Evolutionary conservation across 2,329 filamentous ascomycete species (phyloP).

Genomic region (Furcasterigmium furcatum): DNA sequence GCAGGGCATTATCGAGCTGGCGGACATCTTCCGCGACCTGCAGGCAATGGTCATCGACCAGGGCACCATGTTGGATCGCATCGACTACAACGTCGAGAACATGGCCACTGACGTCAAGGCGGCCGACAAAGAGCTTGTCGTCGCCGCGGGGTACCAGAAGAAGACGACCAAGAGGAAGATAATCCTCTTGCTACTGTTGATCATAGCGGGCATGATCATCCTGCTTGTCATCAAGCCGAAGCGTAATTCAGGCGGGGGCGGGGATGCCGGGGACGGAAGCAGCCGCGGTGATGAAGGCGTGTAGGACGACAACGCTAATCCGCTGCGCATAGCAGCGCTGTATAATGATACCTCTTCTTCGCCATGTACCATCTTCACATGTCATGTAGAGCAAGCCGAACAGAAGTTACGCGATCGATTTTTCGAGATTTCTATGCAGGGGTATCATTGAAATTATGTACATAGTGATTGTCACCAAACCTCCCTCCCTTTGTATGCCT

Average conservation of each 20-base stretch:
- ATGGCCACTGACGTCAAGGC: slow-evolving; percentile 93
- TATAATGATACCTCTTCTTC: background rate
- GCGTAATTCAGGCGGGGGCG: slow-evolving; percentile 23
- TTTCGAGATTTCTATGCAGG: too few species aligned
- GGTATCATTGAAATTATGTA: too few species aligned
- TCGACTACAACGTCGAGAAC: slow-evolving; percentile 96
- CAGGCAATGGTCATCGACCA: slow-evolving; percentile 95
- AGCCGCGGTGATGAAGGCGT: slow-evolving; percentile 1
- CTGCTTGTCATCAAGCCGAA: slow-evolving; percentile 79
- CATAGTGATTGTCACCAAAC: too few species aligned
- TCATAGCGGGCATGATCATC: slow-evolving; percentile 86
- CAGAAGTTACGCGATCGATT: too few species aligned
- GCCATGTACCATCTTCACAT: background rate
- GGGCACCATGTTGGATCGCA: slow-evolving; percentile 86
- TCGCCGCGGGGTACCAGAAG: slow-evolving; percentile 86
- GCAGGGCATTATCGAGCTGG: slow-evolving; percentile 94
- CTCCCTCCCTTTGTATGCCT: too few species aligned
- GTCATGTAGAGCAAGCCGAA: too few species aligned
- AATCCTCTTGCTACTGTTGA: slow-evolving; percentile 79
- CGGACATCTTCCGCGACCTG: slow-evolving; percentile 93
- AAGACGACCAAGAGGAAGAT: slow-evolving; percentile 88
- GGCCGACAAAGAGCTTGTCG: slow-evolving; percentile 86
- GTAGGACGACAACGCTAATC: background rate
- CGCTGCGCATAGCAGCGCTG: background rate
- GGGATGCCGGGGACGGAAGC: slow-evolving; percentile 15